Evolutionary conservation across 768 basidiomycete genomes (phyloP).

Genomic region (Rossbeevera mucosa): DNA sequence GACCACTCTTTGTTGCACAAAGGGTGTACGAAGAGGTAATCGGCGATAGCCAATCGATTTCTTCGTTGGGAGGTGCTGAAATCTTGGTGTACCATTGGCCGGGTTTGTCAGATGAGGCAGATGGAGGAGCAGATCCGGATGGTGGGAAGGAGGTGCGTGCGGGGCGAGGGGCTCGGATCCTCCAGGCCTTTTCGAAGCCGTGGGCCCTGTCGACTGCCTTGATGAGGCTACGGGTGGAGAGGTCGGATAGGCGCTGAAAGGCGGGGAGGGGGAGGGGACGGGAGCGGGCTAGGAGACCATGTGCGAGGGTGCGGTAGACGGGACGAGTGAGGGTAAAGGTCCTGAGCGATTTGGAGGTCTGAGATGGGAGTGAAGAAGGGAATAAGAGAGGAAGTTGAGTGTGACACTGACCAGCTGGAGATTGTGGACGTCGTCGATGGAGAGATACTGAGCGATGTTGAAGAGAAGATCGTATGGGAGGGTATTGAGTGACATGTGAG

Average conservation of each 20-base stretch:
- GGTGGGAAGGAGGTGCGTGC: conserved; percentile 29
- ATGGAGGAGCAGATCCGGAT: conserved; percentile 16
- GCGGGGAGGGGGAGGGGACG: conserved; percentile 65
- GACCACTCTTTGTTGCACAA: conserved; percentile 73
- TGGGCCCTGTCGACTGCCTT: conserved; percentile 60
- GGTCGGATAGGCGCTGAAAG: conserved; percentile 64
- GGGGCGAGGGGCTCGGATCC: conserved; percentile 52
- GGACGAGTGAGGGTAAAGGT: conserved; percentile 61
- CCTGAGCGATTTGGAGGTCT: conserved; percentile 62
- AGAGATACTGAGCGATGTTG: conserved; percentile 60
- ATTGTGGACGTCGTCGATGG: conserved; percentile 55
- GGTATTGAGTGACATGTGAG: conserved; percentile 33
- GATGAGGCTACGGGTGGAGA: conserved; percentile 58
- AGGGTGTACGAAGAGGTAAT: conserved; percentile 73
- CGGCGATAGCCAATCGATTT: conserved; percentile 73
- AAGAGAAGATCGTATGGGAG: conserved; percentile 70
- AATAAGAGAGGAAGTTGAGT: not conserved
- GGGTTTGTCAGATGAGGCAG: conserved; percentile 23
- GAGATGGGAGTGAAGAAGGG: not conserved
- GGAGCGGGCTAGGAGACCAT: conserved; percentile 58
- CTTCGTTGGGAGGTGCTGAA: conserved; percentile 59
- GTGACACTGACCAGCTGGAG: conserved; percentile 53
- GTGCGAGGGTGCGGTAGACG: conserved; percentile 63
- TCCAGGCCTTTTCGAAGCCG: conserved; percentile 60
- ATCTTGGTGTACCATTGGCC: conserved; percentile 63